phyloP scores from a whole-genome alignment of 1,284 basidiomycete genomes.

The Rhodofomes roseus region DNA sequence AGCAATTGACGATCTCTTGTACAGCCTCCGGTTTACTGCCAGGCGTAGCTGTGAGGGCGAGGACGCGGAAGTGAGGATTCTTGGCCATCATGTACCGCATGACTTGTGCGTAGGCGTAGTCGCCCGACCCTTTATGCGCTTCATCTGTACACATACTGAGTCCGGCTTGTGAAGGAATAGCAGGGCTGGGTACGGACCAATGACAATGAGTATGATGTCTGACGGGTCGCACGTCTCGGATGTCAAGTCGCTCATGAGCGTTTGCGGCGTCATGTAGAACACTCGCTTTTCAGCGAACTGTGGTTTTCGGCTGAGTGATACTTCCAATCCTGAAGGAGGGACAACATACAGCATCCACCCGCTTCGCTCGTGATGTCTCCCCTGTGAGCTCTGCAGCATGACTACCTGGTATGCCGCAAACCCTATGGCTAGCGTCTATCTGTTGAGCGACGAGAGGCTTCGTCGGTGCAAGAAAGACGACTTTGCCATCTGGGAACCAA shows the following conservation, averaged over 20 bases:
- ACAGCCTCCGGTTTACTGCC: slow-evolving; percentile 85
- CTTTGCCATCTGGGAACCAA: slow-evolving; percentile 93
- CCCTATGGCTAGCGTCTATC: slow-evolving; percentile 88
- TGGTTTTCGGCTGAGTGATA: background rate
- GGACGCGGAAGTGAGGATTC: slow-evolving; percentile 90
- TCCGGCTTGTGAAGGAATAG: background rate
- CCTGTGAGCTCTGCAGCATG: slow-evolving; percentile 91
- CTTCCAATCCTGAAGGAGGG: background rate
- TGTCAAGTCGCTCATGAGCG: slow-evolving; percentile 85
- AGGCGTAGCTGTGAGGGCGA: slow-evolving; percentile 95
- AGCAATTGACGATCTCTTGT: slow-evolving; percentile 87
- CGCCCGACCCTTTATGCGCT: slow-evolving; percentile 92
- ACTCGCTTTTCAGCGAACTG: slow-evolving; percentile 87
- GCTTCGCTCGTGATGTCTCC: slow-evolving; percentile 44
- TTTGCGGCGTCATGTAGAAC: slow-evolving; percentile 98
- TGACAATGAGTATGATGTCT: slow-evolving; percentile 80
- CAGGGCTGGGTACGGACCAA: slow-evolving; percentile 46
- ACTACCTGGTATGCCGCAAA: slow-evolving; percentile 89
- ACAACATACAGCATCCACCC: slow-evolving; percentile 59
- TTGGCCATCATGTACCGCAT: slow-evolving; percentile 89
- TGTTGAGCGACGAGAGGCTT: slow-evolving; percentile 96
- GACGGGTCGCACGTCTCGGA: slow-evolving; percentile 72
- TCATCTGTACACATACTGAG: slow-evolving; percentile 61
- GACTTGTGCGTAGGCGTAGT: slow-evolving; percentile 90
- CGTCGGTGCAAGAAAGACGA: slow-evolving; percentile 95